phyloP scores from a whole-genome alignment of 805 yeast species.

The Dipodascus albidus region DNA sequence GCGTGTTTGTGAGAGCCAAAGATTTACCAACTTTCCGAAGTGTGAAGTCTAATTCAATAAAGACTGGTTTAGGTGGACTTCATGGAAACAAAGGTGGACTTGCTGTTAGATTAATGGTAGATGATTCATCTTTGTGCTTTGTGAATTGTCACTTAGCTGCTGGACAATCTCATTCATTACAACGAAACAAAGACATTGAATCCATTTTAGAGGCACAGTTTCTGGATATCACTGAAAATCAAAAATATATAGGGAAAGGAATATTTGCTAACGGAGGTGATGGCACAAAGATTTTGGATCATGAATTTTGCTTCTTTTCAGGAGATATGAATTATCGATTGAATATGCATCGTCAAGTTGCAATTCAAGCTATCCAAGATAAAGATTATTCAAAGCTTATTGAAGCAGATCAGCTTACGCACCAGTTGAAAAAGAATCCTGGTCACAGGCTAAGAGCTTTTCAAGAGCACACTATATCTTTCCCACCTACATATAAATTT shows the following conservation, averaged over 20 bases:
- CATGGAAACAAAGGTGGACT: conserved; percentile 69
- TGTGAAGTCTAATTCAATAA: conserved; percentile 63
- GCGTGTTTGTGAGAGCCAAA: conserved; percentile 52
- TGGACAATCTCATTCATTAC: conserved; percentile 69
- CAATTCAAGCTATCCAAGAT: conserved; percentile 40
- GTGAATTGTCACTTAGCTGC: conserved; percentile 89
- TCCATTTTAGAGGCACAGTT: conserved; percentile 41
- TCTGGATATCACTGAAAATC: conserved; percentile 10
- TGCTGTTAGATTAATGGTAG: conserved; percentile 53
- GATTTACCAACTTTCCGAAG: conserved; percentile 42
- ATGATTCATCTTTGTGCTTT: conserved; percentile 63
- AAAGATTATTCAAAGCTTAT: conserved; percentile 42
- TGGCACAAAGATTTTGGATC: conserved; percentile 57
- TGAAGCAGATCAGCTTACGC: conserved; percentile 65
- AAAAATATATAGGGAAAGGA: conserved; percentile 24
- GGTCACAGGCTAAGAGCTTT: conserved; percentile 53
- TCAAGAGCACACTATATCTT: conserved; percentile 66
- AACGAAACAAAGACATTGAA: conserved; percentile 78
- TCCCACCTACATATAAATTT: conserved; percentile 89
- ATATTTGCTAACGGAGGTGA: too few species aligned
- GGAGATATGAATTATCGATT: conserved; percentile 93
- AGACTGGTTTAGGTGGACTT: conserved; percentile 91
- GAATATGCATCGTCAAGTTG: conserved; percentile 57
- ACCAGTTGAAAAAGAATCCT: conserved; percentile 69
- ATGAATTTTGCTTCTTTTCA: conserved; percentile 76